Evolutionary conservation across 371 early-diverging fungal genomes (phyloP).

Genomic region (Catenaria anguillulae): DNA sequence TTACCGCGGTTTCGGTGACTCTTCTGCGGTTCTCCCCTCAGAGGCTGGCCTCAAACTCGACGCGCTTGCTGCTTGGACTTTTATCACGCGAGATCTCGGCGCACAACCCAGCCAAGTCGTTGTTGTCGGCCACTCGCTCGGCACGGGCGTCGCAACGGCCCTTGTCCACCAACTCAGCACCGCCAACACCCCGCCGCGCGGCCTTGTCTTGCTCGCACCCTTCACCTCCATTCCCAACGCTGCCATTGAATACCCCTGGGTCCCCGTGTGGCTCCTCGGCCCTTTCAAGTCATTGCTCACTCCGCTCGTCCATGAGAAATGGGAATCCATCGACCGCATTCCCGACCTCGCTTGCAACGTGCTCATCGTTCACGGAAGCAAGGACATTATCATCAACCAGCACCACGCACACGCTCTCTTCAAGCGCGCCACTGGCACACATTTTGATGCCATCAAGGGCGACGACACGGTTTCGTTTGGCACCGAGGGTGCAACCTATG

Average conservation of each 20-base stretch:
- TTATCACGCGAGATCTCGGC: slow-evolving; percentile 15
- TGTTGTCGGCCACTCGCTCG: slow-evolving; percentile 29
- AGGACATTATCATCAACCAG: too few relatives aligned
- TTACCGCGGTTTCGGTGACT: slow-evolving; percentile 34
- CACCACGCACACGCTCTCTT: too few relatives aligned
- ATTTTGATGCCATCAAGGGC: neutral
- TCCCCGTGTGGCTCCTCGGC: slow-evolving; percentile 7
- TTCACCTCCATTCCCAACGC: slow-evolving; percentile 29
- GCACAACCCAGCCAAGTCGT: slow-evolving; percentile 16
- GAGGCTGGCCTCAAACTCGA: slow-evolving; percentile 21
- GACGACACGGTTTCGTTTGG: neutral
- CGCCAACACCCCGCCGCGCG: slow-evolving; percentile 13
- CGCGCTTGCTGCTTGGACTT: slow-evolving; percentile 23
- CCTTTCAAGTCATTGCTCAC: too few relatives aligned
- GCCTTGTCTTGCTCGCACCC: slow-evolving; percentile 24
- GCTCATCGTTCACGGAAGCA: too few relatives aligned
- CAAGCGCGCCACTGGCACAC: too few relatives aligned
- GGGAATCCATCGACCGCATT: too few relatives aligned
- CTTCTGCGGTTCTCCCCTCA: slow-evolving; percentile 12
- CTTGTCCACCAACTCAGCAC: slow-evolving; percentile 15
- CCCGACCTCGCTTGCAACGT: neutral
- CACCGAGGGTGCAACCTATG: too few relatives aligned
- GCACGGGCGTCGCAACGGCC: slow-evolving; percentile 27
- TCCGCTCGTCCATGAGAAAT: too few relatives aligned
- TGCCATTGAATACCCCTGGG: slow-evolving; percentile 19